A percentile compares a stretch with the other conserved stretches of the same genome.
These are phyloP conservation scores for Cryphonectria parasitica DNA, from an alignment of 2,329 filamentous ascomycete species.

Conservation along the genomic window DNA sequence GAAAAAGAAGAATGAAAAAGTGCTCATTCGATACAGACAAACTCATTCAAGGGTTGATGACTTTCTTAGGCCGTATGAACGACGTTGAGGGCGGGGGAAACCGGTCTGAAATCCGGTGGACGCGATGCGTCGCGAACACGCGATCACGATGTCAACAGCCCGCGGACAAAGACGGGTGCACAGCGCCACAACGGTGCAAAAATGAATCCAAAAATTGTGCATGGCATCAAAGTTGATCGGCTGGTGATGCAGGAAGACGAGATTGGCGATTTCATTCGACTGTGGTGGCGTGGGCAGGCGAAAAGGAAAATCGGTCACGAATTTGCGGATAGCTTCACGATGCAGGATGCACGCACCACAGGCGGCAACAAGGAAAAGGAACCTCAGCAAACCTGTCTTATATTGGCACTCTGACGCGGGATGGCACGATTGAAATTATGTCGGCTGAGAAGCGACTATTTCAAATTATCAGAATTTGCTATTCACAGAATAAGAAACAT, in stretches of 20 bases:
- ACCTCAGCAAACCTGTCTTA: conserved; percentile 20
- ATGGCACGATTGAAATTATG: background rate
- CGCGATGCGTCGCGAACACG: conserved; percentile 21
- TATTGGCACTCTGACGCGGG: conserved; percentile 14
- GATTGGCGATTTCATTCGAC: conserved; percentile 9
- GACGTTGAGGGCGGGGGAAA: conserved; percentile 1
- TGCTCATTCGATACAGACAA: background rate
- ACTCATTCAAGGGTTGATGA: conserved; percentile 10
- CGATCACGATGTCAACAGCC: conserved; percentile 21
- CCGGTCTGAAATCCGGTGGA: background rate
- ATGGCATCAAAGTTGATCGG: conserved; percentile 21
- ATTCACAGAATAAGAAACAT: conserved; percentile 20
- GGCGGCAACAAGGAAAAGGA: conserved; percentile 27
- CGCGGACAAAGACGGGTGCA: conserved; percentile 20
- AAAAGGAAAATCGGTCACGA: conserved; percentile 17
- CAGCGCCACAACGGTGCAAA: conserved; percentile 16
- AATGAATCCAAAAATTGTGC: conserved; percentile 22
- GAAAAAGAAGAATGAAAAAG: background rate
- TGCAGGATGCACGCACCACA: conserved; percentile 5
- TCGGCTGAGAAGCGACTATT: background rate
- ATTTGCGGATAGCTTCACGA: conserved; percentile 30
- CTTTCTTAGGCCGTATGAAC: background rate
- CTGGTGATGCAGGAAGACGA: conserved; percentile 12
- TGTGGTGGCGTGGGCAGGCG: conserved; percentile 24
- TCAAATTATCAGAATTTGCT: conserved; percentile 10